Evolutionary conservation across 108 stramenopile species (phyloP).

Genomic region (Pseudonitzschia pungens): DNA sequence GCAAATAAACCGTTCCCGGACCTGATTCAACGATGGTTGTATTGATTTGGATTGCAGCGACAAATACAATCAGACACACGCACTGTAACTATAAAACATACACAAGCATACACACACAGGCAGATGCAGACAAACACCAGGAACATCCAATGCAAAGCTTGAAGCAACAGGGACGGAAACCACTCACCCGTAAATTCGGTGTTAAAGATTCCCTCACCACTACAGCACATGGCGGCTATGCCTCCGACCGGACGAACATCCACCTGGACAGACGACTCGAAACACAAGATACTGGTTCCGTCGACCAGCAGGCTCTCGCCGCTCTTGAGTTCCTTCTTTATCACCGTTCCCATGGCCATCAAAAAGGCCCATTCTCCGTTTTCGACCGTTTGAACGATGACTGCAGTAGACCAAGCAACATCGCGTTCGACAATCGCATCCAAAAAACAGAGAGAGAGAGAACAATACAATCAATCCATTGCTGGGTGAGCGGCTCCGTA

Average conservation of each 20-base stretch:
- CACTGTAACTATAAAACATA: too few relatives aligned
- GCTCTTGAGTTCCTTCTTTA: constrained; percentile 33
- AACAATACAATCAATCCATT: neutral
- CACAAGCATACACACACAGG: neutral
- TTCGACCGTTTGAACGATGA: constrained; percentile 54
- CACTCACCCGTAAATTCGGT: constrained; percentile 35
- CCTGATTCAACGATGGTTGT: neutral
- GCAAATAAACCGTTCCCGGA: constrained; percentile 58
- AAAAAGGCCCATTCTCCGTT: constrained; percentile 53
- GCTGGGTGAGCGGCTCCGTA: neutral
- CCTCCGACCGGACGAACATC: constrained; percentile 49
- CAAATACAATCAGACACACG: too few relatives aligned
- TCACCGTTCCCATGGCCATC: constrained; percentile 62
- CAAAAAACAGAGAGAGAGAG: neutral
- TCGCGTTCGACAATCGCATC: neutral
- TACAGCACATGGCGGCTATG: constrained; percentile 49
- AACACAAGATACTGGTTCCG: constrained; percentile 45
- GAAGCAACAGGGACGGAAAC: neutral
- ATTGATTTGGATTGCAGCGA: neutral
- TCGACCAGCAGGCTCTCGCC: constrained; percentile 53
- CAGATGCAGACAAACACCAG: neutral
- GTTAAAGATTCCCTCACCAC: constrained; percentile 58
- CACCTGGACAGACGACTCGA: constrained; percentile 43
- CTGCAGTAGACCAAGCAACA: neutral
- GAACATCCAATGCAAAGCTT: too few relatives aligned